Evolutionary conservation across 441 rosid species (phyloP).

Genomic region (Pelargonium cotyledonis): DNA sequence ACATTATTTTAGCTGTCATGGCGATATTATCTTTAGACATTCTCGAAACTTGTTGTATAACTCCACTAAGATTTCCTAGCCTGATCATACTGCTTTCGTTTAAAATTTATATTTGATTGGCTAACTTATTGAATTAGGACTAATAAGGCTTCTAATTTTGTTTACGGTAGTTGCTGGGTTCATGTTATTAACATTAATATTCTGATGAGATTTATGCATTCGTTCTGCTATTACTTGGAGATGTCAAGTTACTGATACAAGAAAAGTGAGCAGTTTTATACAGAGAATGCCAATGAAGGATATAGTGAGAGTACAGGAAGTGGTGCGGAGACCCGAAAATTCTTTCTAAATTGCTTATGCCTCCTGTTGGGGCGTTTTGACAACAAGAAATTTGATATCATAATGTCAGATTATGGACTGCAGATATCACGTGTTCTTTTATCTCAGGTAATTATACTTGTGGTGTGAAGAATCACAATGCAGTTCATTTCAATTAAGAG

Average conservation of each 20-base stretch:
- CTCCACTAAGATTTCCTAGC: background rate
- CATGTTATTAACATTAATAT: background rate
- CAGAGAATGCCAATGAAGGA: conserved; percentile 47
- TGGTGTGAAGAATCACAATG: conserved; percentile 10
- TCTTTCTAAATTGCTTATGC: conserved; percentile 82
- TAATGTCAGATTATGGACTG: conserved; percentile 52
- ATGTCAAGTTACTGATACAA: conserved; percentile 22
- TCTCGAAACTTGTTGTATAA: background rate
- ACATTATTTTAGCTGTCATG: background rate
- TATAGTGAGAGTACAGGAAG: conserved; percentile 35
- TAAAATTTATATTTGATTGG: background rate
- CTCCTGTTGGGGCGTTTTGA: conserved; percentile 83
- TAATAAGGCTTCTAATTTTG: background rate
- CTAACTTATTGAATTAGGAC: background rate
- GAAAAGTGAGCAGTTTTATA: conserved; percentile 48
- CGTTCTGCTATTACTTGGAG: background rate
- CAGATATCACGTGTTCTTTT: conserved; percentile 60
- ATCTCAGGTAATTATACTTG: conserved; percentile 50
- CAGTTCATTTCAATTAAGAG: background rate
- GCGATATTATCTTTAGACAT: background rate
- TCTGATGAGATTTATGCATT: background rate
- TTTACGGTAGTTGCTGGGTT: background rate
- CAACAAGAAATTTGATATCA: conserved; percentile 53
- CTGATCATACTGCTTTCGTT: background rate
- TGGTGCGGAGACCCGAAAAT: conserved; percentile 61